Evolutionary conservation across 768 basidiomycete species (phyloP).

Genomic region (Leccinum subtestaceum): DNA sequence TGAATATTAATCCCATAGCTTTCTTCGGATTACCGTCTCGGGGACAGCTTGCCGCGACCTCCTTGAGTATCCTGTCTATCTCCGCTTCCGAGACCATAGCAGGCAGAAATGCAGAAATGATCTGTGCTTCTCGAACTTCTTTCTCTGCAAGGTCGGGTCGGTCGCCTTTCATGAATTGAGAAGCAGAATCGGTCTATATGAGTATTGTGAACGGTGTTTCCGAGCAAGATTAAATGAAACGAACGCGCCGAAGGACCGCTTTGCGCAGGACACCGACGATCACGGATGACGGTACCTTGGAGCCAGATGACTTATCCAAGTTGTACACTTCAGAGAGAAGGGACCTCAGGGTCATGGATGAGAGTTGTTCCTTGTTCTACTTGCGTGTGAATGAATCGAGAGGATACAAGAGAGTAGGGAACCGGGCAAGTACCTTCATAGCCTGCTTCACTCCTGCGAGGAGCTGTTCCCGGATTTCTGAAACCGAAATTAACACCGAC

Average conservation of each 20-base stretch:
- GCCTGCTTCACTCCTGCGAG: slow-evolving; percentile 56
- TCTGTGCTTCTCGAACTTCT: slow-evolving; percentile 53
- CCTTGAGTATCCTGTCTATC: slow-evolving; percentile 50
- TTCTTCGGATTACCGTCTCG: slow-evolving; percentile 19
- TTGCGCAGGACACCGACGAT: slow-evolving; percentile 56
- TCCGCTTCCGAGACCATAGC: slow-evolving; percentile 54
- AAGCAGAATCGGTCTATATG: slow-evolving; percentile 55
- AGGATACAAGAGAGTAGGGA: not conserved
- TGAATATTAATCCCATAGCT: slow-evolving; percentile 51
- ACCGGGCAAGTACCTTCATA: slow-evolving; percentile 58
- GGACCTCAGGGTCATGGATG: slow-evolving; percentile 62
- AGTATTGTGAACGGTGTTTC: slow-evolving; percentile 7
- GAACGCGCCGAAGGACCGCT: slow-evolving; percentile 56
- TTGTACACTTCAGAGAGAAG: slow-evolving; percentile 68
- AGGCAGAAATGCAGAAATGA: slow-evolving; percentile 57
- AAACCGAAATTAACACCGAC: not conserved
- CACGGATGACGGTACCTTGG: slow-evolving; percentile 44
- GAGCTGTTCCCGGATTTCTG: slow-evolving; percentile 55
- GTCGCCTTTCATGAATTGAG: slow-evolving; percentile 53
- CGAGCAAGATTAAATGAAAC: slow-evolving; percentile 23
- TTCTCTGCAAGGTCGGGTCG: slow-evolving; percentile 64
- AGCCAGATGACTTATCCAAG: slow-evolving; percentile 54
- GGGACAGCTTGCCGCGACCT: slow-evolving; percentile 35
- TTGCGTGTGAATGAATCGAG: slow-evolving; percentile 2
- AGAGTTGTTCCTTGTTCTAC: slow-evolving; percentile 54